Evolutionary conservation across 2,329 filamentous ascomycete genomes (phyloP).

Genomic region (Dactylonectria macrodidyma): DNA sequence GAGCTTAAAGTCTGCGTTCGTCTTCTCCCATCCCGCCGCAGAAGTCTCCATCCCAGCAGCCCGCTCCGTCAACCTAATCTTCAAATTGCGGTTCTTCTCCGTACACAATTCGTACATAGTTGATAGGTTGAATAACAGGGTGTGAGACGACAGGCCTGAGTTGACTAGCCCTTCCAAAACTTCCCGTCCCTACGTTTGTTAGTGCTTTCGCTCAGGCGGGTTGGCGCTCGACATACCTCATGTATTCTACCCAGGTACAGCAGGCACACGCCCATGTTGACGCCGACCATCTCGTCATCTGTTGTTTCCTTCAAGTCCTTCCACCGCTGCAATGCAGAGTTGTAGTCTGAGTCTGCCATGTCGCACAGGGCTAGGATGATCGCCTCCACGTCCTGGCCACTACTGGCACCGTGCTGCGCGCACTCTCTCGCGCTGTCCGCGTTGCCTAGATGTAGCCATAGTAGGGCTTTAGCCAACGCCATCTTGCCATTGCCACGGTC

Average conservation of each 20-base stretch:
- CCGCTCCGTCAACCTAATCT: constrained; percentile 79
- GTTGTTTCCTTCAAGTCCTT: constrained; percentile 59
- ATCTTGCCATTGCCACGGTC: constrained; percentile 57
- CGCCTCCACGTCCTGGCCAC: constrained; percentile 56
- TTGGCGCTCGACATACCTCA: constrained; percentile 65
- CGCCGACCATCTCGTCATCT: constrained; percentile 78
- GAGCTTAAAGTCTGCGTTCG: constrained; percentile 83
- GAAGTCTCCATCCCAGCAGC: constrained; percentile 73
- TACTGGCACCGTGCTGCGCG: constrained; percentile 53
- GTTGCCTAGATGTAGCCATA: constrained; percentile 87
- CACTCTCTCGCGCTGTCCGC: constrained; percentile 74
- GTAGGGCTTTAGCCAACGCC: constrained; percentile 70
- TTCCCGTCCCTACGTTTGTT: constrained; percentile 68
- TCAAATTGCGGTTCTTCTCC: constrained; percentile 79
- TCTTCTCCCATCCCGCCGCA: constrained; percentile 77
- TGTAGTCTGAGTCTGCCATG: constrained; percentile 84
- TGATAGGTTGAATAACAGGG: constrained; percentile 88
- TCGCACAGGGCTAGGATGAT: constrained; percentile 78
- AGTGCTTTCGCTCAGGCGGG: constrained; percentile 15
- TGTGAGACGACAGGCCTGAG: constrained; percentile 78
- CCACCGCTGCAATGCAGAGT: constrained; percentile 75
- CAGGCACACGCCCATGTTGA: constrained; percentile 88
- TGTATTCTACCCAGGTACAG: constrained; percentile 85
- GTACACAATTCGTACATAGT: constrained; percentile 95
- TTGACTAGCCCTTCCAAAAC: constrained; percentile 78